Evolutionary conservation across 106 monocot genomes (phyloP).

Genomic region (Dioscorea dumetorum): DNA sequence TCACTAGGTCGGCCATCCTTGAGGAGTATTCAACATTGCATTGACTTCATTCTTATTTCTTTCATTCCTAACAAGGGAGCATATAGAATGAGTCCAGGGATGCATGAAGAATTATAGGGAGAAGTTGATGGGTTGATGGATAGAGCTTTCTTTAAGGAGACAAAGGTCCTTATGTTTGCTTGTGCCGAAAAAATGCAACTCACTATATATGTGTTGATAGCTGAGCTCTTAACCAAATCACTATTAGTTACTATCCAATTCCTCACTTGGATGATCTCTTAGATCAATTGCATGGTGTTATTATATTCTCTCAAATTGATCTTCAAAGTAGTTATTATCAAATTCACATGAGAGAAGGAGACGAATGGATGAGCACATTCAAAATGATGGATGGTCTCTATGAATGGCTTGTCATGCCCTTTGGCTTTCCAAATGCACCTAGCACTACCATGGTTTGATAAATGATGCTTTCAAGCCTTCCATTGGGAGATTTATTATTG

Average conservation of each 20-base stretch:
- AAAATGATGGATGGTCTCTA: background rate
- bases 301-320: background rate
- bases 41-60: background rate
- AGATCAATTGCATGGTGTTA: background rate
- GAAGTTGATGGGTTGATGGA: background rate
- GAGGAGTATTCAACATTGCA: slow-evolving; percentile 4
- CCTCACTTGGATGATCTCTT: background rate
- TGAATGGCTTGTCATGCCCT: slow-evolving; percentile 13
- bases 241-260: background rate
- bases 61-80: background rate
- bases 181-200: background rate
- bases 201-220: background rate
- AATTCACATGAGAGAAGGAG: background rate
- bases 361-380: slow-evolving; percentile 10
- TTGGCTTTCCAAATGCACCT: slow-evolving; percentile 2
- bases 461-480: background rate
- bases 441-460: background rate
- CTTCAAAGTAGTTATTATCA: slow-evolving; percentile 1
- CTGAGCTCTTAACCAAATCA: background rate
- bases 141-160: background rate
- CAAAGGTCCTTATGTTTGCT: background rate
- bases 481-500: background rate
- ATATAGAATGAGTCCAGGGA: background rate
- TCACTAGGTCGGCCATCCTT: background rate
- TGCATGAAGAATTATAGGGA: background rate